Evolutionary conservation across 2,329 filamentous ascomycete genomes (phyloP).

Genomic region (Colletotrichum sansevieriae): DNA sequence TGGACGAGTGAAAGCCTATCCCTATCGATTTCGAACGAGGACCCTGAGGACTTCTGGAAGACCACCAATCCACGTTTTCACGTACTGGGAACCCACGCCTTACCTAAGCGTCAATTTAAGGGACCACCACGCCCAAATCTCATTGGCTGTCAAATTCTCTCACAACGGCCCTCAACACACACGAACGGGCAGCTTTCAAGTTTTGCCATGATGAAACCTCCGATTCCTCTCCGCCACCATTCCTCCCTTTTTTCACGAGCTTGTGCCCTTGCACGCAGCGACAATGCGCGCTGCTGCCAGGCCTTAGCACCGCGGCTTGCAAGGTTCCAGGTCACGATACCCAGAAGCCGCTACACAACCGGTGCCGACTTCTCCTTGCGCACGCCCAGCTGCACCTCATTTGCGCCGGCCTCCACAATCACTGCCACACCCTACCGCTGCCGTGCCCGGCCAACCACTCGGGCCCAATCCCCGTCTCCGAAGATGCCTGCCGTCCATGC

Average conservation of each 20-base stretch:
- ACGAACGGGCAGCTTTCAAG: slow-evolving; percentile 23
- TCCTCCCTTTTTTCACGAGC: slow-evolving; percentile 29
- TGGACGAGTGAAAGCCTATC: too few species aligned
- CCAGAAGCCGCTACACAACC: slow-evolving; percentile 30
- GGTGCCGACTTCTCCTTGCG: neutral
- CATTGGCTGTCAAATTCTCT: slow-evolving; percentile 38
- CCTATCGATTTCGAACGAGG: slow-evolving; percentile 4
- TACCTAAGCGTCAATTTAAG: slow-evolving; percentile 25
- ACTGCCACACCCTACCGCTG: slow-evolving; percentile 15
- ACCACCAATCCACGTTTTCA: neutral
- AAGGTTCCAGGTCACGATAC: slow-evolving; percentile 30
- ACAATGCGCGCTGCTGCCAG: slow-evolving; percentile 28
- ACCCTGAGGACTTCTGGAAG: neutral
- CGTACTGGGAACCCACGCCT: neutral
- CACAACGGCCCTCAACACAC: slow-evolving; percentile 34
- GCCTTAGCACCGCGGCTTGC: slow-evolving; percentile 35
- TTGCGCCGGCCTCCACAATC: slow-evolving; percentile 15
- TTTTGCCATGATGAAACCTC: slow-evolving; percentile 38
- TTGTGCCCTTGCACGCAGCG: slow-evolving; percentile 33
- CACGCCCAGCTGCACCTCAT: slow-evolving; percentile 20
- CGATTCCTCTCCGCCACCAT: slow-evolving; percentile 23
- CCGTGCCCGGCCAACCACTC: slow-evolving; percentile 20
- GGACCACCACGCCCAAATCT: slow-evolving; percentile 26
- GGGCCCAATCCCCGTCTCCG: slow-evolving; percentile 17
- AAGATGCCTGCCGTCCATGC: slow-evolving; percentile 36